Evolutionary conservation across 1,284 basidiomycete species (phyloP).

Genomic region (Naganishia cerealis): DNA sequence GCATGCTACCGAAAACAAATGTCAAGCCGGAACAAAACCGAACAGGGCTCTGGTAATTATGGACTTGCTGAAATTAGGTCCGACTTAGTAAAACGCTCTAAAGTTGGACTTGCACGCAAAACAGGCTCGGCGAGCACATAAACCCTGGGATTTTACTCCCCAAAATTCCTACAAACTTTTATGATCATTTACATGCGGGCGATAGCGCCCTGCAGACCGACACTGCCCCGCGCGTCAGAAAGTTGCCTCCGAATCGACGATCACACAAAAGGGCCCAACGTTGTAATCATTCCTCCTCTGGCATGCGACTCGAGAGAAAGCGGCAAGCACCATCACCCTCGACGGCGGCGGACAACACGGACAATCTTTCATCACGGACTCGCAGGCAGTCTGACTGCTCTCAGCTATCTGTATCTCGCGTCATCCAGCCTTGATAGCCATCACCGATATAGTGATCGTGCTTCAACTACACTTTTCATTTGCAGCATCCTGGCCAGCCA

Average conservation of each 20-base stretch:
- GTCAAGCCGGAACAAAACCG: too few relatives aligned
- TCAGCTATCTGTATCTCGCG: background rate
- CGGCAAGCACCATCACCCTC: background rate
- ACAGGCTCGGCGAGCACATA: too few relatives aligned
- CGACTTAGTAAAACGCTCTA: too few relatives aligned
- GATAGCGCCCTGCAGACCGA: background rate
- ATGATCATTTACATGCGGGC: too few relatives aligned
- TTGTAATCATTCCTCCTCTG: background rate
- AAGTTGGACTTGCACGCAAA: too few relatives aligned
- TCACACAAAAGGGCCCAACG: background rate
- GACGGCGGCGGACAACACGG: constrained; percentile 3
- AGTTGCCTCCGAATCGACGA: constrained; percentile 21
- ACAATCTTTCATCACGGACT: constrained; percentile 8
- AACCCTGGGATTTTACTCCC: too few relatives aligned
- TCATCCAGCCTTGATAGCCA: background rate
- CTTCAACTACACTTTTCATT: background rate
- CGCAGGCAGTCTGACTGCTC: background rate
- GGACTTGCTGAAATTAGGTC: too few relatives aligned
- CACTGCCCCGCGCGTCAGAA: constrained; percentile 3
- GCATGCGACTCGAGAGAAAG: too few relatives aligned
- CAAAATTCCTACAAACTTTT: too few relatives aligned
- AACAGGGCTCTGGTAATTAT: background rate
- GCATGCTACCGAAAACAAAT: too few relatives aligned
- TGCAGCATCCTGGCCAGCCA: background rate
- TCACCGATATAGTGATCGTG: background rate